Base-by-base conservation (phyloP, 2,329 filamentous ascomycete genomes). In the Macrophomina tecta region DNA sequence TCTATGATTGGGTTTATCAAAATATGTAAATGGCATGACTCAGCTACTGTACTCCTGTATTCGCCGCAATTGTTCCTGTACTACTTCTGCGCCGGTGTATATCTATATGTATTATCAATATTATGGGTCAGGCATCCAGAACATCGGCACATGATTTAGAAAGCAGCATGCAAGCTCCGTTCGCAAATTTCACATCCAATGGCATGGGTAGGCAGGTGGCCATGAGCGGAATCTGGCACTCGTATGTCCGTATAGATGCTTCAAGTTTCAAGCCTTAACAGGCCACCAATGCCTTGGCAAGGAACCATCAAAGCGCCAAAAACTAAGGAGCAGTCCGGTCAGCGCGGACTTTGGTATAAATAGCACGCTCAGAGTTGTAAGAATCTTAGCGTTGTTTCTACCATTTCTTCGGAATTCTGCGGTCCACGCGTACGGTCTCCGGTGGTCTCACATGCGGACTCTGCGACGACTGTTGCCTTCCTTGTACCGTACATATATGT, bases 1-100 rank as follows among this genome's bases (percentile, higher is more conserved):
- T 34, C 38, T 60, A 60, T 18, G 58, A 62, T 62, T 30, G 42
- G 23, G 18, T 36, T 28, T 49, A 8, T 18, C 32, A 45, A 45
- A 40, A 28, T 62, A 62, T 49, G 58, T 62, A 49, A 49, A 62
- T 62, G 42, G 45, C n/a, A 62, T 32, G 58, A 62, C 38, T 62
- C 14, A 16, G 23, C 16, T 45, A 28, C n/a, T 49, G 23, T 48
- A 16, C 42, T 14, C 4, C 12, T 45, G 42, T 45, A 45, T n/a
- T 45, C 42, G 12, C 16, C 16, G 42, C 11, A 5, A 14, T 45
- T 45, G 16, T 28, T 62, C 3, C 12, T 62, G 45, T 62, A 28
- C 46, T 49, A 38, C 36, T 11, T 5, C 28, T 49, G 9, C 32
- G 11, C 28, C 12, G 36, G 30, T n/a, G 34, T 28, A 38, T 18